Evolutionary conservation across 768 basidiomycete genomes (phyloP), one percentile per base, ranked within the genome.

Genomic region (Leucocoprinus leucothites): DNA sequence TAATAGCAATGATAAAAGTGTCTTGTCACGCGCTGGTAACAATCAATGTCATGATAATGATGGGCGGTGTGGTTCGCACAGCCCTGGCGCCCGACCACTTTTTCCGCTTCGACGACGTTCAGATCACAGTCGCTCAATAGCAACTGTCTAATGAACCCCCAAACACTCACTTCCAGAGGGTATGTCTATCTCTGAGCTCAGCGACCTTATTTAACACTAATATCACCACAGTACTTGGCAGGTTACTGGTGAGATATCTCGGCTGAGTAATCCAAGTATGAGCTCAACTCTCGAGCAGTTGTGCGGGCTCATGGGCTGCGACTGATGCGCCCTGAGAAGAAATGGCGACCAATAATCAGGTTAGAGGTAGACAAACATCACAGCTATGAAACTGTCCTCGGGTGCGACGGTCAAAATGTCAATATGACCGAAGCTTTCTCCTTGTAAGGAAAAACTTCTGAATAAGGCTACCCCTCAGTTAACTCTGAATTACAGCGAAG

Each of bases 401-500:
- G 87, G 0, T 71, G 72, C 18, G 86, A 90, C 53, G 88, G 88
- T 0, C 86, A 88, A 62, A 86, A 84, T 54, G 79, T 85, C 0
- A 89, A 89, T 61, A 68, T 82, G 46, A 85, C 82, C 58, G 72
- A 77, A 1, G 67, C 65, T 0, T 78, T 84, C 54, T 60, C 64
- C 24, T 71, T 87, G 87, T 88, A 63, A 51, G 84, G 73, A n/a
- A 1, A 43, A 25, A 2, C 13, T 21, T 2, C 13, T 21, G 18
- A 11, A 49, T n/a, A 18, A 24, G 16, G 0, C 26, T 36, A 50
- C 21, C 38, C 7, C 3, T 13, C 11, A 38, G 4, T 60, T 19
- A 35, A 18, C 44, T 4, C 31, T 41, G 22, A 14, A 43, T 7
- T 35, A 8, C 48, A 86, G 85, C 35, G 65, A 69, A 19, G 71